Evolutionary conservation across 768 basidiomycete genomes (phyloP), one percentile per base, ranked within the genome.

Genomic region (Dendrothele bispora): DNA sequence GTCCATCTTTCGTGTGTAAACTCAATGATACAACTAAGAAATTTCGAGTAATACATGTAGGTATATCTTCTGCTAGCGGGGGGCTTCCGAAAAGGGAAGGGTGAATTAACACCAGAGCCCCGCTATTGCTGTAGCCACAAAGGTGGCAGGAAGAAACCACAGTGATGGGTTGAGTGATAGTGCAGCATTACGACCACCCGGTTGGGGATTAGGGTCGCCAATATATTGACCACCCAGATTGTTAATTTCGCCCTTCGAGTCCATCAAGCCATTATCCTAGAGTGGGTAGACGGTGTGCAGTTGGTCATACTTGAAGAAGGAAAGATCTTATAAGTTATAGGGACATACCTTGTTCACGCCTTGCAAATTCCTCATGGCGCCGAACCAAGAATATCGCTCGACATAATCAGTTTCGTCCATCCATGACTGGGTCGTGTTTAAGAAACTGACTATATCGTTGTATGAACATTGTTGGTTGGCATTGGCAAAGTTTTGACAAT

Each of bases 311-410:
- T 30, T 8, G 20, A 21, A 24, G 11, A 46, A 39, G 7, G 24
- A 20, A 14, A 7, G n/a, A 22, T n/a, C n/a, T n/a, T n/a, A n/a
- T n/a, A n/a, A n/a, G n/a, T n/a, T n/a, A n/a, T n/a, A n/a, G n/a
- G n/a, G 22, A 53, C 60, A 29, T 21, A 79, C 78, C 55, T 59
- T 57, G 53, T 81, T 78, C 2, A 82, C 73, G 17, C 71, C 75
- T 34, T 70, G 62, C 52, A 79, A 55, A 54, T 79, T 62, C 49
- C 66, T 64, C 75, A 80, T 75, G 4, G 78, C 77, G 8, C 82
- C 82, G 56, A 78, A 83, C 80, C 79, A 84, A 7, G 78, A 66
- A 57, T 83, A 83, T 4, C 82, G 68, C 56, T 83, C 81, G 14
- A 84, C 74, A 60, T 69, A 84, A 20, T 63, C 59, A 1, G 75